Evolutionary conservation across 441 rosid genomes (phyloP), one percentile per base, ranked within the genome.

Genomic region (Codiaeum variegatum): DNA sequence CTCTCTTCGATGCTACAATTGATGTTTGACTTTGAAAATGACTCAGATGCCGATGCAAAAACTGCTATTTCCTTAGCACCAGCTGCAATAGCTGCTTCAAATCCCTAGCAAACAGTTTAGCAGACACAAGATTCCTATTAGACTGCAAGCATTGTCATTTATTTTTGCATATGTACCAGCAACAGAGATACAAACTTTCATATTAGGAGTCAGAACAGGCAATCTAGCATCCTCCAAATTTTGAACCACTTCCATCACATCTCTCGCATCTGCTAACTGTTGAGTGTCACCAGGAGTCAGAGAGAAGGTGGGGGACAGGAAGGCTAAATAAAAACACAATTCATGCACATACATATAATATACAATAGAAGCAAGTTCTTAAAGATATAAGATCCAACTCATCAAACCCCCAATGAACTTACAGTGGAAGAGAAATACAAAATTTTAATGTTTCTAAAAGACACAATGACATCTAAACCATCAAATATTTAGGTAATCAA

Each of bases 31-130:
- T 86, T 88, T 29, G 98, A 95, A 78, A 95, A 95, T 32, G 96
- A 86, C 83, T 95, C 99, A 0, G 98, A 95, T 85, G 99, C 99
- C 19, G 99, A 89, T 80, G 98, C 99, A 88, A 95, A 95, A 66
- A 95, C 78, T 67, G 95, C 98, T 73, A 93, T 86, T 89, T 93
- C 98, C 86, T 90, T 93, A 62, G 97, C 96, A 78, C 99, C 97
- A 36, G 98, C 96, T 71, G 98, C 95, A 73, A 92, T 72, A 66
- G 98, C 98, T 69, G 97, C 99, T 84, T 91, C 90, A 88, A 92
- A 95, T 63, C 98, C 98, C 99, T 95, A 76, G 76, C 81, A 83
- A 56, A 78, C 63, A 68, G 63, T 49, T 65, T 13, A 60, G 21
- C 31, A 63, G 47, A 85, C 56, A 74, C 78, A 81, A 61, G 68